These are phyloP conservation scores for Capsicum pubescens DNA, from an alignment of 257 asterid genomes.

Conservation along the genomic window DNA sequence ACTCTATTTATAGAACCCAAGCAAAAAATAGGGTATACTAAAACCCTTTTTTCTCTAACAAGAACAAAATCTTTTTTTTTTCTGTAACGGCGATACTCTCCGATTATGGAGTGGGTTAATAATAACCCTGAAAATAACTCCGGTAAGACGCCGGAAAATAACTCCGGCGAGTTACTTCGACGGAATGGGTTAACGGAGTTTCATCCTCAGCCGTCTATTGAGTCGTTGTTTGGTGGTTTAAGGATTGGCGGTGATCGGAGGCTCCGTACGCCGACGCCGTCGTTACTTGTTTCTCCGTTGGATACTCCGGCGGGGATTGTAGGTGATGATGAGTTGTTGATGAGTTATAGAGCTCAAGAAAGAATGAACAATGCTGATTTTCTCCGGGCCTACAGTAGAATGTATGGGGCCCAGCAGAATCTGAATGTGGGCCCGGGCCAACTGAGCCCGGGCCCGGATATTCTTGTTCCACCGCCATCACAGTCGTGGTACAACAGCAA, in stretches of 20 bases:
- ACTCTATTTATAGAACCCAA: slow-evolving; percentile 1
- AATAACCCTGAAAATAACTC: neutral
- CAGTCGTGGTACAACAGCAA: neutral
- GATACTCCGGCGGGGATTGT: neutral
- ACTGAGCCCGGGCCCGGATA: slow-evolving; percentile 43
- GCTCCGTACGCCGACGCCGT: slow-evolving; percentile 36
- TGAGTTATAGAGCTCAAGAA: neutral
- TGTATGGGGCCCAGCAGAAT: slow-evolving; percentile 53
- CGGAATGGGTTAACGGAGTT: slow-evolving; percentile 28
- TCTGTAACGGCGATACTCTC: too few species aligned
- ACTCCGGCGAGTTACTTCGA: neutral
- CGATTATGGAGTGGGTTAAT: slow-evolving; percentile 37
- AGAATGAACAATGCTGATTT: slow-evolving; percentile 6
- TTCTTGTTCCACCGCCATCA: neutral
- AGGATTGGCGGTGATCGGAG: neutral
- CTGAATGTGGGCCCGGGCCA: slow-evolving; percentile 51
- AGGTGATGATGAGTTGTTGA: neutral
- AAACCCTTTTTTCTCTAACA: slow-evolving; percentile 5
- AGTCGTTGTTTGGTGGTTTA: slow-evolving; percentile 35
- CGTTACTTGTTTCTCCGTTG: slow-evolving; percentile 27
- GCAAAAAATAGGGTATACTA: neutral
- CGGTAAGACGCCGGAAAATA: neutral
- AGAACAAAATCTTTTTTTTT: neutral
- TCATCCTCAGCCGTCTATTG: slow-evolving; percentile 31
- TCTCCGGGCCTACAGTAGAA: slow-evolving; percentile 30